Conservation (phyloP, 192 early-diverging fungal species). For the Dissophora ornata region DNA sequence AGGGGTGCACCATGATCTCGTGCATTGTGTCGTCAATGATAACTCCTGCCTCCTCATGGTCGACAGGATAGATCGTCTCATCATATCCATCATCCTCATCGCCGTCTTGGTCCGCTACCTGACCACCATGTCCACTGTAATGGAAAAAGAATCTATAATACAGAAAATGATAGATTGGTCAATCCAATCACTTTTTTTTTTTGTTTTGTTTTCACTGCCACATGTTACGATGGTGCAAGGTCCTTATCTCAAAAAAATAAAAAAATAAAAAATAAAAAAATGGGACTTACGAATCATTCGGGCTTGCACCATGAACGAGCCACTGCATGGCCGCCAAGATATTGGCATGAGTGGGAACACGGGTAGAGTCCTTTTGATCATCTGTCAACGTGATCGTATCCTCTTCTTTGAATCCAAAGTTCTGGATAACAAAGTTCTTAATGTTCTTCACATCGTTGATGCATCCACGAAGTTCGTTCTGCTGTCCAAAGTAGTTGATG, state of each 20-base stretch:
- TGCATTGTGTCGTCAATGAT: constrained; percentile 85
- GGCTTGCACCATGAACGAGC: constrained; percentile 76
- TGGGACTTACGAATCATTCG: constrained; percentile 78
- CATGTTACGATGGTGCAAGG: no score
- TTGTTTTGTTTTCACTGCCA: no score
- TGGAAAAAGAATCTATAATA: constrained; percentile 77
- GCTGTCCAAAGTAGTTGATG: constrained; percentile 86
- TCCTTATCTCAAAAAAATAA: no score
- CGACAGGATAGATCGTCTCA: constrained; percentile 81
- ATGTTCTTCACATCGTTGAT: constrained; percentile 87
- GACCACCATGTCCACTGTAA: constrained; percentile 83
- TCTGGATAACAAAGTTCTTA: constrained; percentile 71
- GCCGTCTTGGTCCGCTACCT: constrained; percentile 65
- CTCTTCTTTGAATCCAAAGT: constrained; percentile 72
- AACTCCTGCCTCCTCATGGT: constrained; percentile 64
- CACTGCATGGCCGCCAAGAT: constrained; percentile 81
- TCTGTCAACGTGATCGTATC: constrained; percentile 87
- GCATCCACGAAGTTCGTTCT: constrained; percentile 74
- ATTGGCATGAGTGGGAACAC: constrained; percentile 76
- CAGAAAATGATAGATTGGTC: background rate
- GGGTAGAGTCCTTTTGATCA: constrained; percentile 69
- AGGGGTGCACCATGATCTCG: constrained; percentile 74
- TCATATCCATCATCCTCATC: constrained; percentile 86
- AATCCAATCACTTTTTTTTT: no score
- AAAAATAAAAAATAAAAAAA: no score